Percentiles rank a stretch among this genome's conserved stretches.
phyloP scores from a whole-genome alignment of 805 yeast genomes.

The Martiniozyma abietophila region DNA sequence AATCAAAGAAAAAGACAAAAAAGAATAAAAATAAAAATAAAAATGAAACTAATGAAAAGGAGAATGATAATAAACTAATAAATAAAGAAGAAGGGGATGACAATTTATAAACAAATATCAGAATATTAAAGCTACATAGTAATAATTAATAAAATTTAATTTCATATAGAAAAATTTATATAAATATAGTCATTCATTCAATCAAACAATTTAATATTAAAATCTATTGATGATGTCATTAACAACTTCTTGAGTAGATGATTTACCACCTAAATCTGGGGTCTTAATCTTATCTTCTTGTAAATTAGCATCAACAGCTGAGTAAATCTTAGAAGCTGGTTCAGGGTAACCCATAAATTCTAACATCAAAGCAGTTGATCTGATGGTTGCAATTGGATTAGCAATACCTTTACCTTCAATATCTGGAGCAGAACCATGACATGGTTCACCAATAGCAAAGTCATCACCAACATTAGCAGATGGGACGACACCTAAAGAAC shows the following conservation, averaged over 20 bases:
- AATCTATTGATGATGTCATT: slow-evolving; percentile 64
- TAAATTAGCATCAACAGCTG: slow-evolving; percentile 91
- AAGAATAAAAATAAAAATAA: not conserved
- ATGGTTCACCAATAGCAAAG: slow-evolving; percentile 98
- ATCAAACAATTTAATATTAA: too few relatives aligned
- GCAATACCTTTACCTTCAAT: slow-evolving; percentile 92
- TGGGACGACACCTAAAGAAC: slow-evolving; percentile 96
- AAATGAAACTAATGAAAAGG: slow-evolving; percentile 3
- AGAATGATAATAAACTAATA: slow-evolving; percentile 8
- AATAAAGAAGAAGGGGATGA: slow-evolving; percentile 27
- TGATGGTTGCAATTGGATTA: slow-evolving; percentile 95
- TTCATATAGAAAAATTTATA: slow-evolving; percentile 1
- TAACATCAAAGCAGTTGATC: slow-evolving; percentile 95
- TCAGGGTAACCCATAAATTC: slow-evolving; percentile 89
- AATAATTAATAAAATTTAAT: not conserved
- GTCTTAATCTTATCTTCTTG: slow-evolving; percentile 70
- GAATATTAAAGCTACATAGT: not conserved
- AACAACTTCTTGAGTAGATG: slow-evolving; percentile 79
- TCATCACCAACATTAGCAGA: slow-evolving; percentile 95
- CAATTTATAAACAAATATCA: slow-evolving; percentile 13
- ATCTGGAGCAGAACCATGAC: slow-evolving; percentile 99
- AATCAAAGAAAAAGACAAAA: not conserved
- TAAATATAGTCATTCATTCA: not conserved
- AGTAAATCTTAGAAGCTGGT: slow-evolving; percentile 86
- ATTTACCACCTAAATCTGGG: slow-evolving; percentile 91